phyloP scores from a whole-genome alignment of 2,329 filamentous ascomycete genomes.

The Arthroderma uncinatum region DNA sequence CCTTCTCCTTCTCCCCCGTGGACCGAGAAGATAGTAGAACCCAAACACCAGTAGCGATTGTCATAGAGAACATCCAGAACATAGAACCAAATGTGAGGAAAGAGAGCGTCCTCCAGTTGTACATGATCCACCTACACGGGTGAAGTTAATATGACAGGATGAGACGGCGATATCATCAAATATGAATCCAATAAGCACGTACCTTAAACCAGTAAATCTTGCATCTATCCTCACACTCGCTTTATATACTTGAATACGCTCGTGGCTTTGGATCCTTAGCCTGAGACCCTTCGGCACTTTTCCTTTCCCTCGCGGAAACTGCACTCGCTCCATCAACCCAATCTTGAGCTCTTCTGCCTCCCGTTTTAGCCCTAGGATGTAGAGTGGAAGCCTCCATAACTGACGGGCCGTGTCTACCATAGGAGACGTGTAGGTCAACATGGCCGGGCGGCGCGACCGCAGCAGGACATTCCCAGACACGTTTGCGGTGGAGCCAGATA shows the following conservation, averaged over 20 bases:
- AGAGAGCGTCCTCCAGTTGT: conserved; percentile 61
- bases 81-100: conserved; percentile 56
- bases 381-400: conserved; percentile 54
- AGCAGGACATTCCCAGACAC: conserved; percentile 41
- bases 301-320: conserved; percentile 48
- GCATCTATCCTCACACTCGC: conserved; percentile 60
- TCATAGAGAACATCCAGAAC: conserved; percentile 69
- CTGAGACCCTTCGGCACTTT: conserved; percentile 44
- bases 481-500: conserved; percentile 21
- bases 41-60: conserved; percentile 58
- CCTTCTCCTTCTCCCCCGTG: conserved; percentile 7
- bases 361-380: conserved; percentile 53
- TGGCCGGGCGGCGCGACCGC: conserved; percentile 59
- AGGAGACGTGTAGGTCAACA: conserved; percentile 68
- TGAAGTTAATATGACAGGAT: not conserved
- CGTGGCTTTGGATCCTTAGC: conserved; percentile 60
- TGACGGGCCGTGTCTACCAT: conserved; percentile 53
- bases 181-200: conserved; percentile 14
- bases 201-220: conserved; percentile 59
- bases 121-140: conserved; percentile 64
- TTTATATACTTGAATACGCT: conserved; percentile 64
- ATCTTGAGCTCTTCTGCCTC: conserved; percentile 56
- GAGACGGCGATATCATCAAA: not conserved
- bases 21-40: conserved; percentile 38
- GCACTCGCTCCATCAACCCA: conserved; percentile 60